Percentiles rank a stretch among this genome's conserved stretches.
phyloP scores from a whole-genome alignment of 306 rosid genomes.

The Pyrus bretschneideri region DNA sequence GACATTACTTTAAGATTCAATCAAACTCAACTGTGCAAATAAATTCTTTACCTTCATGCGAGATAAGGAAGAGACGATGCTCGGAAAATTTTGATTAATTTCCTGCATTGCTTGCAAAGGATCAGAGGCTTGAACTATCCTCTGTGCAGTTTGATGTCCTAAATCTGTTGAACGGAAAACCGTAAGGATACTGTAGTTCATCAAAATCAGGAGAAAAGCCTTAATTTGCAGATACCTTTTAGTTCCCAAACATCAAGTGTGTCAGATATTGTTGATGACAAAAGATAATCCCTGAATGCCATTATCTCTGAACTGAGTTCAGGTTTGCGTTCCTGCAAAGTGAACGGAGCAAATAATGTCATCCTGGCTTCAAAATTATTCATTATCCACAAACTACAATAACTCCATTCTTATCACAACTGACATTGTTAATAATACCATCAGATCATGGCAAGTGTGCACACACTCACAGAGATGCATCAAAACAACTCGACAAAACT shows the following conservation, averaged over 20 bases:
- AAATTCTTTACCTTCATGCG: constrained; percentile 75
- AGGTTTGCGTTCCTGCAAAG: constrained; percentile 79
- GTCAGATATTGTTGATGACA: constrained; percentile 86
- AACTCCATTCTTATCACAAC: background rate
- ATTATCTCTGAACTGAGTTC: constrained; percentile 80
- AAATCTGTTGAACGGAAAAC: constrained; percentile 52
- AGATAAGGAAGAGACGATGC: constrained; percentile 89
- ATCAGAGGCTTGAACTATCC: constrained; percentile 94
- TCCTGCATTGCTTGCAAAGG: constrained; percentile 98
- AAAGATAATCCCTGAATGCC: constrained; percentile 89
- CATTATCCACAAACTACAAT: background rate
- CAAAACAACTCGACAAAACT: background rate
- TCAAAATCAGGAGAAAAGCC: constrained; percentile 1
- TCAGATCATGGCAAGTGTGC: background rate
- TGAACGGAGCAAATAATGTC: background rate
- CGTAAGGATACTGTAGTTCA: constrained; percentile 12
- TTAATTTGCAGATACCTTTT: constrained; percentile 51
- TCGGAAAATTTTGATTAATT: constrained; percentile 93
- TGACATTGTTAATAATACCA: background rate
- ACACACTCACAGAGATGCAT: background rate
- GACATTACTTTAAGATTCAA: background rate
- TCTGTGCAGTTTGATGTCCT: constrained; percentile 98
- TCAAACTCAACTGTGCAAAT: background rate
- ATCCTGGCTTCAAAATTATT: background rate
- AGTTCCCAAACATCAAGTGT: constrained; percentile 97